These are phyloP conservation scores for Nicotiana tomentosiformis DNA, from an alignment of 257 asterid genomes.

Conservation along the genomic window DNA sequence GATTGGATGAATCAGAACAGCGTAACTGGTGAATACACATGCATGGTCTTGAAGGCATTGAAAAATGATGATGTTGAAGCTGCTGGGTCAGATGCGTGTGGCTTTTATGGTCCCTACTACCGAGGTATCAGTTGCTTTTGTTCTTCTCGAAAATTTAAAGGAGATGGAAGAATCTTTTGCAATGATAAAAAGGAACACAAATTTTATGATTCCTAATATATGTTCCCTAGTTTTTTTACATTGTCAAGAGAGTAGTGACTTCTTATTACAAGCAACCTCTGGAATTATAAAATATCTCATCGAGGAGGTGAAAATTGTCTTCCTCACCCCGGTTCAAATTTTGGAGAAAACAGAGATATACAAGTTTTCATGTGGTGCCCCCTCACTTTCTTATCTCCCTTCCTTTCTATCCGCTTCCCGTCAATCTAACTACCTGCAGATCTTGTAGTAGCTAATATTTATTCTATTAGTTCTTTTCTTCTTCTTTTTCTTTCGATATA, in stretches of 20 bases:
- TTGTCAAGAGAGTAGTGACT: background rate
- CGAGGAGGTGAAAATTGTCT: background rate
- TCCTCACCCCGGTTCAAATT: background rate
- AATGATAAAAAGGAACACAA: background rate
- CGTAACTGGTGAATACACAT: conserved; percentile 85
- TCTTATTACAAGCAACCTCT: background rate
- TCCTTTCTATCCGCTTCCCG: background rate
- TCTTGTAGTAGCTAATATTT: background rate
- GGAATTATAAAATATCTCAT: background rate
- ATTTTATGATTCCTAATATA: background rate
- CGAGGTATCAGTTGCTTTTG: conserved; percentile 37
- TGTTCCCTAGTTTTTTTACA: background rate
- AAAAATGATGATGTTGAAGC: conserved; percentile 69
- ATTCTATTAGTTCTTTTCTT: background rate
- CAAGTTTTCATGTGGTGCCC: background rate
- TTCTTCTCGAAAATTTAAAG: background rate
- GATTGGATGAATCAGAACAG: conserved; percentile 41
- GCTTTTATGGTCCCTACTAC: conserved; percentile 63
- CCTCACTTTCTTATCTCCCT: background rate
- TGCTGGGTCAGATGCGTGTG: conserved; percentile 51
- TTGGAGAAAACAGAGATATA: background rate
- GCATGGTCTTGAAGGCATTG: conserved; percentile 84
- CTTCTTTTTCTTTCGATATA: background rate
- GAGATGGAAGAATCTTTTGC: background rate
- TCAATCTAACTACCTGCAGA: background rate